Base-by-base conservation (phyloP, 2,329 filamentous ascomycete genomes). In the Epichloe uncinata region DNA sequence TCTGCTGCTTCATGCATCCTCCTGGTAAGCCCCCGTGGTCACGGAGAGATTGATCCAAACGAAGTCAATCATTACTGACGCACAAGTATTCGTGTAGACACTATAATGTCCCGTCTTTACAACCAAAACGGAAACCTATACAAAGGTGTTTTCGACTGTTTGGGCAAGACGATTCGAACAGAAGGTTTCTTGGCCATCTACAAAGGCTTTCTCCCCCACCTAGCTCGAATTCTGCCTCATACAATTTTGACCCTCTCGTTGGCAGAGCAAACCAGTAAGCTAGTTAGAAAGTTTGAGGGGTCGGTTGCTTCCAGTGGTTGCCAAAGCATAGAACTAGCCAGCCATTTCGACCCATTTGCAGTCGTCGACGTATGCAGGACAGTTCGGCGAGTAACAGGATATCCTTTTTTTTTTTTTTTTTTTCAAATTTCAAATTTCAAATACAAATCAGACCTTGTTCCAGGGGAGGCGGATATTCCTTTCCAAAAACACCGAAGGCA, bases 41-140 rank as follows among this genome's bases (percentile, higher is more conserved):
- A 15, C 36, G n/a, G 11, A 20, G 5, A 41, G n/a, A 20, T 18
- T 26, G 26, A 33, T 43, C 22, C 16, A 18, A 38, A 13, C 12
- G 18, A 35, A 41, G 13, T 20, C 18, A 13, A 35, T 15, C 33
- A 15, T 38, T 42, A n/a, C 44, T 42, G 47, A 59, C 54, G 13
- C 36, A 16, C 22, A 20, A 49, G 55, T 50, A 16, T 16, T 18
- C 38, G 37, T 15, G 53, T 40, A 78, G 93, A 98, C 66, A 98
- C 93, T 5, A 87, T 98, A 69, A 98, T 98, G 93, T 93, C 88
- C 54, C 85, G 93, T 55, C 84, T 98, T 74, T 98, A 98, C 75
- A 98, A 98, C 73, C 93, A 98, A 67, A 95, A 90, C 54, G 93
- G 93, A 48, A 95, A 96, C 64, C 77, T 98, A n/a, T 98, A 98